phyloP scores from a whole-genome alignment of 2,329 filamentous ascomycete species.

The Exophiala lecanii-corni region DNA sequence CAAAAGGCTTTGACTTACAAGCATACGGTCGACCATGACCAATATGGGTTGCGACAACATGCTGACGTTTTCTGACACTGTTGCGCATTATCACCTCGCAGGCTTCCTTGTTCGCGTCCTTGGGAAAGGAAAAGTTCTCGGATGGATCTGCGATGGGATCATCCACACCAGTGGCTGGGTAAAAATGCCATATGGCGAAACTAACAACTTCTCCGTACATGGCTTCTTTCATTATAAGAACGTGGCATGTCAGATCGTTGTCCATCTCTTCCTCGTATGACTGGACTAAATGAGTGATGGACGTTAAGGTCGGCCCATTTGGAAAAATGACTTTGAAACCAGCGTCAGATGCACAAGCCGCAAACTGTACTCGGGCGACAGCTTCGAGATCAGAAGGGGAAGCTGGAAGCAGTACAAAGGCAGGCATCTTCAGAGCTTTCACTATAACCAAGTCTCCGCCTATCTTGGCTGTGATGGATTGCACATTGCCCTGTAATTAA shows the following conservation, averaged over 20 bases:
- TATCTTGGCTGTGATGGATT: too few relatives aligned
- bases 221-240: constrained; percentile 22
- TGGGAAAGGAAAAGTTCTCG: constrained; percentile 18
- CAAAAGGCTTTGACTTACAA: constrained; percentile 10
- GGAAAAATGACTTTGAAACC: constrained; percentile 20
- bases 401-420: constrained; percentile 19
- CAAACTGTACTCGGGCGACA: constrained; percentile 18
- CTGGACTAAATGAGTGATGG: constrained; percentile 17
- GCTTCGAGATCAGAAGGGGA: constrained; percentile 18
- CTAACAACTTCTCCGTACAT: constrained; percentile 19
- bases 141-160: neutral
- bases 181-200: constrained; percentile 24
- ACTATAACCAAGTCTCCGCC: too few relatives aligned
- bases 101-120: constrained; percentile 20
- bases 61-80: constrained; percentile 19
- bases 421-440: constrained; percentile 18
- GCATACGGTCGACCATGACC: constrained; percentile 14
- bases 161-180: constrained; percentile 13
- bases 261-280: constrained; percentile 18
- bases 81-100: constrained; percentile 17
- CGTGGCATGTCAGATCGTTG: constrained; percentile 17
- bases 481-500: too few relatives aligned
- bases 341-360: constrained; percentile 15
- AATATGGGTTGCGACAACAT: constrained; percentile 16
- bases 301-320: constrained; percentile 15